These are phyloP conservation scores for Cystofilobasidium macerans DNA, from an alignment of 768 basidiomycete genomes.

Conservation along the genomic window DNA sequence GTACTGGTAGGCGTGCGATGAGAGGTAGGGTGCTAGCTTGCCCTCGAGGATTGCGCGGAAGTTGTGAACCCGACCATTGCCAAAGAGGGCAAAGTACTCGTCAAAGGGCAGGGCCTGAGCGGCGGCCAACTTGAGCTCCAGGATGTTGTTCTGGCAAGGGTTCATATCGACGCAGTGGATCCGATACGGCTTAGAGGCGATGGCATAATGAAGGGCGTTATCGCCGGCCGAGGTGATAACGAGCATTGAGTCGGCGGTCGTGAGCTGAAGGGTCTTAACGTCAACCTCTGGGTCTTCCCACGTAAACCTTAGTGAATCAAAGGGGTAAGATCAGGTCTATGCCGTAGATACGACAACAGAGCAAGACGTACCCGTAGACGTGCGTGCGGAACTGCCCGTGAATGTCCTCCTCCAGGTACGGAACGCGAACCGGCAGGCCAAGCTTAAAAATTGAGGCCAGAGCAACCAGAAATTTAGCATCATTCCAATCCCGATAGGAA, in stretches of 20 bases:
- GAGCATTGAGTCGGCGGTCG: conserved; percentile 54
- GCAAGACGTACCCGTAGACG: conserved; percentile 47
- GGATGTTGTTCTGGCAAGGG: conserved; percentile 56
- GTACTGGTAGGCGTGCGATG: conserved; percentile 45
- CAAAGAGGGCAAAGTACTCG: conserved; percentile 46
- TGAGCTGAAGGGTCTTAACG: conserved; percentile 52
- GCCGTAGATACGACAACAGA: conserved; percentile 29
- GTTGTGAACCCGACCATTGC: conserved; percentile 43
- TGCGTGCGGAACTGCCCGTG: conserved; percentile 50
- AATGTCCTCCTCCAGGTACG: conserved; percentile 57
- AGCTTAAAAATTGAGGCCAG: conserved; percentile 42
- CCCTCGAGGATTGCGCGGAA: conserved; percentile 55
- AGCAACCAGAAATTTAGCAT: too few species aligned
- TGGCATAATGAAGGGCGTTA: conserved; percentile 68
- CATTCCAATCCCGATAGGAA: neutral
- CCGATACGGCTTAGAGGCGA: conserved; percentile 49
- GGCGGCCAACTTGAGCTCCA: conserved; percentile 66
- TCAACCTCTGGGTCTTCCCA: conserved; percentile 67
- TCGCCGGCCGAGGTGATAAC: conserved; percentile 69
- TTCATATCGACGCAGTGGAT: conserved; percentile 69
- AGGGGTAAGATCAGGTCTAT: too few species aligned
- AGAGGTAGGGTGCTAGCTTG: conserved; percentile 55
- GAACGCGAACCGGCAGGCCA: conserved; percentile 45
- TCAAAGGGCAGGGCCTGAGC: conserved; percentile 49
- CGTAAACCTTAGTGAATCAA: too few species aligned